Evolutionary conservation across 148 eudicot genomes (phyloP), one percentile per base, ranked within the genome.

Genomic region (Camellia sinensis): DNA sequence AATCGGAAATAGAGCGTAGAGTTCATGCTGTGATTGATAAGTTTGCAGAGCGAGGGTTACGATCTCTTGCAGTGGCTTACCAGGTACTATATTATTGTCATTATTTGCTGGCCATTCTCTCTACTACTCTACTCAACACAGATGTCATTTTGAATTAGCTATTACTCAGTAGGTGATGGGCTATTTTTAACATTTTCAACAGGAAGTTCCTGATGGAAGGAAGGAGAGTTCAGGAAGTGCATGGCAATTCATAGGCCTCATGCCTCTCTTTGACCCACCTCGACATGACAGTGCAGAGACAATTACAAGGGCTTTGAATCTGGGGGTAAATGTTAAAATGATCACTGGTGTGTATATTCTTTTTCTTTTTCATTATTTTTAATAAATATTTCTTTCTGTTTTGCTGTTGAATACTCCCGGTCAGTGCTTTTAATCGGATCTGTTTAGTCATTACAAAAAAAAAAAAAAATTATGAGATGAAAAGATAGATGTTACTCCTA

Each of bases 201-300:
- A 87, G 92, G 92, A 86, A 78, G 88, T 89, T 80, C 87, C 92
- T 56, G 89, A 87, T 17, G 84, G 87, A 61, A 78, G 40, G 41
- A 89, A 84, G 74, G 92, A 87, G 19, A 86, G 89, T 50, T 68
- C 81, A 4, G 92, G 92, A 73, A 85, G 86, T 77, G 87, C 86
- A 18, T 89, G 92, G 92, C 87, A 82, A 80, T 86, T 89, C 50
- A 56, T 87, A 19, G 89, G 86, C n/a, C 87, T 89, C 52, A 22
- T 89, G 83, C 90, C 90, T 82, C 84, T 89, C 43, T 89, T 89
- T 87, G 90, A 89, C 76, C 90, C 92, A 29, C 92, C 90, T 11
- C 82, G 90, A 57, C 92, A 89, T 83, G 92, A 89, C 77, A 89
- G 92, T 79, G 89, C 90, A 44, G 89, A 87, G 56, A 87, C 92